phyloP scores from a whole-genome alignment of 2,329 filamentous ascomycete genomes.

The Neopestalotiopsis sp. region DNA sequence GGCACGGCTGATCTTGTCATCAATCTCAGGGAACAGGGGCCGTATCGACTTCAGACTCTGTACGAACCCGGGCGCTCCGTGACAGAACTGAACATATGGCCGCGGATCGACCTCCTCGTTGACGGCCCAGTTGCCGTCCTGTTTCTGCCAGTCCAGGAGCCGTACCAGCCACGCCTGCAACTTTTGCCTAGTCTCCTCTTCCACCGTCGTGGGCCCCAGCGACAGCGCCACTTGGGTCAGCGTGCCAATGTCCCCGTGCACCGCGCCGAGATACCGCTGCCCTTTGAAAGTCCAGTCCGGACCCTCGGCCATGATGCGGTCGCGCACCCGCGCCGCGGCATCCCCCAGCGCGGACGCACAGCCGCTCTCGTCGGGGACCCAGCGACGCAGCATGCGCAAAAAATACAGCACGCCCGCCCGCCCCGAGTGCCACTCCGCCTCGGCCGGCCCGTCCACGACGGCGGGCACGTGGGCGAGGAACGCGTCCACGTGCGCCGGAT shows the following conservation, averaged over 20 bases:
- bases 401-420: neutral
- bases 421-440: constrained; percentile 4
- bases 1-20: neutral
- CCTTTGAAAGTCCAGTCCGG: constrained; percentile 5
- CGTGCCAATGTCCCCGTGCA: constrained; percentile 12
- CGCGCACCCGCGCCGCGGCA: neutral
- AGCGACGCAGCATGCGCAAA: neutral
- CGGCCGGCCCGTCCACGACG: neutral
- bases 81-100: constrained; percentile 13
- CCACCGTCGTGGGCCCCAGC: neutral
- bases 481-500: neutral
- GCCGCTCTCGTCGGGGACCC: neutral
- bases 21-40: neutral
- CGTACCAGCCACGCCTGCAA: neutral
- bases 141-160: constrained; percentile 8
- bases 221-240: constrained; percentile 9
- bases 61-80: constrained; percentile 12
- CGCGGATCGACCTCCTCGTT: neutral
- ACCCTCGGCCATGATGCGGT: neutral
- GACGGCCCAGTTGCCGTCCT: constrained; percentile 9
- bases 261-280: constrained; percentile 1
- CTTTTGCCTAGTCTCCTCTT: neutral
- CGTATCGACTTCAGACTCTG: neutral
- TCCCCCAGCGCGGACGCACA: neutral
- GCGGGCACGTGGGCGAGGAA: neutral